Conservation (phyloP, 208 protist species). For the Leptomonas pyrrhocoris region DNA sequence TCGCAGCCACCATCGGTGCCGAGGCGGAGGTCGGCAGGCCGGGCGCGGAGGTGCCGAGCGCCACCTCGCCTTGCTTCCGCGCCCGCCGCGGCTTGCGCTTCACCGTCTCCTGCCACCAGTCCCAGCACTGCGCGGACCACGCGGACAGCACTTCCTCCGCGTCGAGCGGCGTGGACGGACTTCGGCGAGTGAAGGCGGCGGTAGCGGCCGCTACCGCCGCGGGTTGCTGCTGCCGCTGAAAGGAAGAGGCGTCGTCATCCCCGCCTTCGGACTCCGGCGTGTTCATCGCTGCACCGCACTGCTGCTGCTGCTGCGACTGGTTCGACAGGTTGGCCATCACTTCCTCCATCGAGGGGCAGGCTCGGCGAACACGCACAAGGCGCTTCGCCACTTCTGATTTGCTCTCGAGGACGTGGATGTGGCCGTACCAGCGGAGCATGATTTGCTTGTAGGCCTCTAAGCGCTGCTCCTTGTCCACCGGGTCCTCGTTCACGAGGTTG, state of each 20-base stretch:
- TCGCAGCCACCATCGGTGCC: conserved; percentile 14
- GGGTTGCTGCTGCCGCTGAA: conserved; percentile 6
- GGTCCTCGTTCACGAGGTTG: conserved; percentile 33
- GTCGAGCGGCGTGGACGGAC: conserved; percentile 18
- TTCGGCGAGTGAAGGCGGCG: conserved; percentile 10
- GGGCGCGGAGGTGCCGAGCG: neutral
- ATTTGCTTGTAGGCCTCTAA: conserved; percentile 49
- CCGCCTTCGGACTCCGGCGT: conserved; percentile 18
- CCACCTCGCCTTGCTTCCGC: conserved; percentile 32
- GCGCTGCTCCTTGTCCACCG: conserved; percentile 36
- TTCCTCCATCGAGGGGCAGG: conserved; percentile 37
- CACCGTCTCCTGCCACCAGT: conserved; percentile 44
- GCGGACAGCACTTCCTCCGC: conserved; percentile 27
- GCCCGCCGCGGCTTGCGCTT: conserved; percentile 39
- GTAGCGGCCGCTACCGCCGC: neutral
- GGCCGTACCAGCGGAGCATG: conserved; percentile 53
- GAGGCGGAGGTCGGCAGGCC: conserved; percentile 26
- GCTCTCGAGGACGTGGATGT: conserved; percentile 48
- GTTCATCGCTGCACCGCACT: conserved; percentile 12
- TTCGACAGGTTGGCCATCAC: conserved; percentile 27
- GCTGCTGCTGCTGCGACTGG: conserved; percentile 20
- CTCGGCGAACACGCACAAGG: conserved; percentile 27
- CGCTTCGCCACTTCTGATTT: conserved; percentile 39
- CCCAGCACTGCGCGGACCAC: conserved; percentile 37
- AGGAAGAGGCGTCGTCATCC: conserved; percentile 17